A percentile compares a stretch with the other conserved stretches of the same genome.
phyloP scores from a whole-genome alignment of 2,329 filamentous ascomycete species.

The Hypomyces perniciosus region DNA sequence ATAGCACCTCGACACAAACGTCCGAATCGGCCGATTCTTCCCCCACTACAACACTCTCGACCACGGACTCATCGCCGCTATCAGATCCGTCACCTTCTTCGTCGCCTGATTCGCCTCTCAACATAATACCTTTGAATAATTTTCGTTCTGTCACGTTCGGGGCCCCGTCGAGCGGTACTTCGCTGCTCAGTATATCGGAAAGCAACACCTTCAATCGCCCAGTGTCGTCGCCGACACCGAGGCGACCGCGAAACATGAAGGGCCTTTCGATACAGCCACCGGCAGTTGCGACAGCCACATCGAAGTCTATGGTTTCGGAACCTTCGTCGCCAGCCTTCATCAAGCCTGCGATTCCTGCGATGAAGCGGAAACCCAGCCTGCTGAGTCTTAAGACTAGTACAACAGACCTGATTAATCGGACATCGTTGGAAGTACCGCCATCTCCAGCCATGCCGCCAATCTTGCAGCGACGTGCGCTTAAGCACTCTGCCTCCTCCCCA shows the following conservation, averaged over 20 bases:
- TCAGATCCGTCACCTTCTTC: conserved; percentile 88
- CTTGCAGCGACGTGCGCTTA: conserved; percentile 55
- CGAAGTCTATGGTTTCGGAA: conserved; percentile 52
- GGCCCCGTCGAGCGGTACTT: conserved; percentile 34
- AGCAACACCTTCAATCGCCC: conserved; percentile 43
- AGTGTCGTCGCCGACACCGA: conserved; percentile 62
- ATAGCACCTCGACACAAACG: conserved; percentile 71
- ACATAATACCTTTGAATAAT: conserved; percentile 63
- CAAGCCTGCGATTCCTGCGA: conserved; percentile 66
- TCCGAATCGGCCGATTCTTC: conserved; percentile 90
- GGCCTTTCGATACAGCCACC: conserved; percentile 72
- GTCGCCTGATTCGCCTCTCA: conserved; percentile 83
- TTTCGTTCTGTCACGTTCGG: conserved; percentile 58
- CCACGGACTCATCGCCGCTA: conserved; percentile 82
- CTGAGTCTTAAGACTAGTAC: conserved; percentile 70
- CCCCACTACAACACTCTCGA: conserved; percentile 88
- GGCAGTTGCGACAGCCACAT: conserved; percentile 39
- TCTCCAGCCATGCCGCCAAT: conserved; percentile 54
- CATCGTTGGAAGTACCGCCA: conserved; percentile 47
- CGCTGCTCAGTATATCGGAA: conserved; percentile 38
- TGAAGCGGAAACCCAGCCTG: conserved; percentile 70
- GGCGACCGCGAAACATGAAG: conserved; percentile 76
- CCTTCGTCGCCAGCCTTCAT: conserved; percentile 73
- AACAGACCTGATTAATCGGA: conserved; percentile 45
- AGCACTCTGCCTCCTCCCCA: conserved; percentile 62